phyloP scores from a whole-genome alignment of 768 basidiomycete genomes.

The Termitomyces sp. region DNA sequence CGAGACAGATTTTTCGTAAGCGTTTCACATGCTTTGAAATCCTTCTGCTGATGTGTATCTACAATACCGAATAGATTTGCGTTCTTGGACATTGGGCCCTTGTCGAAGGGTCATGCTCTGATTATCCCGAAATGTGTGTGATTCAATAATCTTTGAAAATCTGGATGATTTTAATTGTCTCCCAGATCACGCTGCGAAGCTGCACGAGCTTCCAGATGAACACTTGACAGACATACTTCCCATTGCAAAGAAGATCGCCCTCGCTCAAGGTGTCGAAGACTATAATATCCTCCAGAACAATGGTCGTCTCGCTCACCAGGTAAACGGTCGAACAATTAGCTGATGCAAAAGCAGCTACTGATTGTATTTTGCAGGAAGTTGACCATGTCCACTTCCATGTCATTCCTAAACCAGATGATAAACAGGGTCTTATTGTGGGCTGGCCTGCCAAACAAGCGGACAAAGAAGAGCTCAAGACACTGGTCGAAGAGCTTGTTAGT shows the following conservation, averaged over 20 bases:
- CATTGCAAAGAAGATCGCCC: slow-evolving; percentile 82
- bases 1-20: slow-evolving; percentile 69
- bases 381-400: slow-evolving; percentile 92
- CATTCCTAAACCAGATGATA: slow-evolving; percentile 79
- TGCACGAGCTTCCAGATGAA: slow-evolving; percentile 87
- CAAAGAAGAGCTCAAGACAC: slow-evolving; percentile 60
- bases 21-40: slow-evolving; percentile 11
- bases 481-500: slow-evolving; percentile 54
- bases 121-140: slow-evolving; percentile 87
- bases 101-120: slow-evolving; percentile 87
- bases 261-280: slow-evolving; percentile 67
- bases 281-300: slow-evolving; percentile 83
- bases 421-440: slow-evolving; percentile 73
- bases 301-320: slow-evolving; percentile 56
- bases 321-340: slow-evolving; percentile 9
- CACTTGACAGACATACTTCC: slow-evolving; percentile 73
- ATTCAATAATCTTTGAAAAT: neutral
- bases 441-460: slow-evolving; percentile 65
- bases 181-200: slow-evolving; percentile 80
- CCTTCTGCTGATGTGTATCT: neutral
- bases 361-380: slow-evolving; percentile 44
- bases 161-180: neutral
- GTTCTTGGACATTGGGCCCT: slow-evolving; percentile 90
- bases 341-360: neutral
- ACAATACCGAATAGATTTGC: slow-evolving; percentile 47